Base-by-base conservation (phyloP, 164 flowering plant species). In the Stephania japonica region DNA sequence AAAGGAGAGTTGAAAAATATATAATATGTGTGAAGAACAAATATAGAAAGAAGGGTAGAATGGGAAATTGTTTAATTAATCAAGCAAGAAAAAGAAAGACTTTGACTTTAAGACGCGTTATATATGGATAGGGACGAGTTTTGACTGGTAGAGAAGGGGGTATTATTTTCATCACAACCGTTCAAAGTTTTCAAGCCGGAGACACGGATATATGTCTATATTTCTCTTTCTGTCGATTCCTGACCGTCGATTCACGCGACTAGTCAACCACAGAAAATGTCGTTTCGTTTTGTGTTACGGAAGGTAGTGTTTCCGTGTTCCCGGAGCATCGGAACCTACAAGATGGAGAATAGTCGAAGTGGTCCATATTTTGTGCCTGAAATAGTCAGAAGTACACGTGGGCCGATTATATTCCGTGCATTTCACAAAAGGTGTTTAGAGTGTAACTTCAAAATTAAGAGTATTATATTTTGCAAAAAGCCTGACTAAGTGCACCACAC, bases 21-120 rank as follows among this genome's bases (percentile, higher is more conserved):
- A 59, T n/a, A n/a, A 44, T 44, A 44, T n/a, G 27, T 49, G n/a
- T 7, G 14, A 16, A 27, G 3, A 44, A 50, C 6, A 42, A 53
- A 16, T 18, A 6, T 2, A 6, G 42, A 10, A 47, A 19, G 72
- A 44, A 70, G 64, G 72, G 72, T 27, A 50, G 65, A 56, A 53
- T n/a, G 19, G 63, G 63, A 12, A 50, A 43, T 16, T 26, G 38
- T 19, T 14, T 38, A 63, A 32, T 49, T 47, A 38, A 50, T 23
- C 12, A n/a, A 12, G 25, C n/a, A 41, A 12, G 25, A 18, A 41
- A n/a, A 16, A 32, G 5, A 23, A 70, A 1, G 72, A 70, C 44
- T 70, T 70, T 56, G 42, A 56, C 65, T 70, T 70, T 19, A 53
- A 32, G 43, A 70, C 72, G 72, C 72, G 72, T 70, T 56, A 32